Evolutionary conservation across 2,329 filamentous ascomycete species (phyloP), one percentile per base, ranked within the genome.

Genomic region (Juglanconis oblonga): DNA sequence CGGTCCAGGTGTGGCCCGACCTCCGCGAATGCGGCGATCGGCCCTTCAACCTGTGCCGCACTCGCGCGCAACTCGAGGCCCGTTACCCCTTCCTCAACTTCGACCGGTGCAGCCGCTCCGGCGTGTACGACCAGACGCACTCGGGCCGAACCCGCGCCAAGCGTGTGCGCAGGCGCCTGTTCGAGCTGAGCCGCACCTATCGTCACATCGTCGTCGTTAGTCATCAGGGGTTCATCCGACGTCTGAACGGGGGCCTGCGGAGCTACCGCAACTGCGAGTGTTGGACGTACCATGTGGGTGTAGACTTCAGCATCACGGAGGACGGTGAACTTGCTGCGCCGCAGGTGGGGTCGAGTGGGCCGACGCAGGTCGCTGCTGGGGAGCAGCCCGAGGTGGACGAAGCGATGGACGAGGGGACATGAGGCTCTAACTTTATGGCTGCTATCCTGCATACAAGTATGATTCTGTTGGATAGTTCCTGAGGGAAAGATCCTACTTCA

Each of bases 221-320:
- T 33, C 58, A 60, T 40, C 58, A 60, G 58, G 58, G 58, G 17
- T 60, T 60, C 48, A 60, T 60, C 11, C 52, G 52, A 3, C 44
- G 58, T 47, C 38, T 60, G 40, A 60, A 56, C 6, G 58, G 58
- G 1, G 58, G 58, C 36, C 55, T 53, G 5, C 52, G 47, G 17
- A 52, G 58, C 24, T 60, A 60, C 32, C 58, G 58, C 24, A 60
- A 60, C 31, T 60, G 58, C 52, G 58, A 60, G 58, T 60, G 58
- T 35, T 60, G 58, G 58, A 60, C 38, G 38, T 60, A 60, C 32
- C 33, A 52, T 47, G 58, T 60, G n/a, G 58, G 58, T 5, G 58
- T 60, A 31, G 58, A 60, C 52, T 60, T 60, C 17, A 56, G 48
- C 52, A 56, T 60, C 10, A 60, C 58, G 17, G 47, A 35, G 3